Percentiles rank a stretch among this genome's conserved stretches.
Evolutionary conservation across 148 eudicot genomes (phyloP).

Genomic region (Simmondsia chinensis): DNA sequence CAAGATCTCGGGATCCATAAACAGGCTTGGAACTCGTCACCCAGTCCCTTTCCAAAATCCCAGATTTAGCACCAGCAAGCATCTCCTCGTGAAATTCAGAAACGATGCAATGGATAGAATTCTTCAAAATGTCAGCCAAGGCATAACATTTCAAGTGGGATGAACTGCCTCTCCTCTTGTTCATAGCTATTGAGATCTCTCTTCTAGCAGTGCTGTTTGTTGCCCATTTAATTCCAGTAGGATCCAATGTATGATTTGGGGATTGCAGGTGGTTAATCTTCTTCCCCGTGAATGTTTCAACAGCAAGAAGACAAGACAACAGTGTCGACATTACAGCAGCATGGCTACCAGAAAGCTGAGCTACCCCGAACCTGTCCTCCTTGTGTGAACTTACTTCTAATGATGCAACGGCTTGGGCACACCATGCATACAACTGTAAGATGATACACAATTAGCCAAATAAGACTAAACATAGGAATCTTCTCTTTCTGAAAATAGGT

Average conservation of each 20-base stretch:
- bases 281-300: conserved; percentile 89
- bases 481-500: no score
- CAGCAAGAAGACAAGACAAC: conserved; percentile 65
- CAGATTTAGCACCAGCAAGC: conserved; percentile 50
- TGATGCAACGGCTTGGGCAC: conserved; percentile 66
- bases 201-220: conserved; percentile 56
- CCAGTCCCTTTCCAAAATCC: conserved; percentile 80
- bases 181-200: conserved; percentile 39
- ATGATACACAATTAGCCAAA: background rate
- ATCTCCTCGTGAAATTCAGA: conserved; percentile 77
- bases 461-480: no score
- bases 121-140: conserved; percentile 74
- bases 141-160: conserved; percentile 61
- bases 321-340: conserved; percentile 61
- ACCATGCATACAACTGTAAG: conserved; percentile 78
- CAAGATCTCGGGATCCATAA: no score
- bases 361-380: conserved; percentile 91
- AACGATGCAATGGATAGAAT: conserved; percentile 62
- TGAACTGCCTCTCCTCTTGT: conserved; percentile 57
- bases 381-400: conserved; percentile 71
- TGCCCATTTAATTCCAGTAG: conserved; percentile 85
- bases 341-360: conserved; percentile 92
- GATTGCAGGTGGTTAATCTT: conserved; percentile 68
- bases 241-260: conserved; percentile 33
- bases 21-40: conserved; percentile 34